Percentiles rank a stretch among this genome's conserved stretches.
Conservation (phyloP, 2,329 filamentous ascomycete species). For the Colletotrichum filicis region DNA sequence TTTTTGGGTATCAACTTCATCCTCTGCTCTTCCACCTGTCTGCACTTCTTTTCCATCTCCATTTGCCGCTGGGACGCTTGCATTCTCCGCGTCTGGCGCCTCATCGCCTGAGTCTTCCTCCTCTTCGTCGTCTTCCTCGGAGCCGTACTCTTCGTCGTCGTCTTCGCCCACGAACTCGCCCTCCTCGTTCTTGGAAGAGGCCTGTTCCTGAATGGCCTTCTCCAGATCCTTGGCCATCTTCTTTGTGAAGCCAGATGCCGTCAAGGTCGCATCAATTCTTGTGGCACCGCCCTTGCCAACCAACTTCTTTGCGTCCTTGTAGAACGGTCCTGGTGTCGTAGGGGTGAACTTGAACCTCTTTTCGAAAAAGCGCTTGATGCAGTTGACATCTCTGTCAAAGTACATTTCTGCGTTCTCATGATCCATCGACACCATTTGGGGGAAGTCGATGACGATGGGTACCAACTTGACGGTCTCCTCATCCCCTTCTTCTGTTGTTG, state of each 20-base stretch:
- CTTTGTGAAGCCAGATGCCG: slow-evolving; percentile 94
- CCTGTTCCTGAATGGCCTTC: slow-evolving; percentile 85
- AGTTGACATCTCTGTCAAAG: slow-evolving; percentile 95
- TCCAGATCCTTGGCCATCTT: slow-evolving; percentile 97
- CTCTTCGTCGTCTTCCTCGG: slow-evolving; percentile 39
- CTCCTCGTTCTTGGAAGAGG: slow-evolving; percentile 55
- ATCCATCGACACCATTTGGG: slow-evolving; percentile 96
- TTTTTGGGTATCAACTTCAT: slow-evolving; percentile 36
- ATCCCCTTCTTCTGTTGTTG: slow-evolving; percentile 51
- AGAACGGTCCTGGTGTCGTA: slow-evolving; percentile 85
- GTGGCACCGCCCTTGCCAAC: slow-evolving; percentile 72
- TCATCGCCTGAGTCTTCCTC: slow-evolving; percentile 40
- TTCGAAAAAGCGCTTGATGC: slow-evolving; percentile 94
- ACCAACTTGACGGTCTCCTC: slow-evolving; percentile 65
- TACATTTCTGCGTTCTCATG: slow-evolving; percentile 96
- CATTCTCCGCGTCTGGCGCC: slow-evolving; percentile 41
- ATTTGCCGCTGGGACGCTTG: slow-evolving; percentile 30
- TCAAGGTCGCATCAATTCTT: slow-evolving; percentile 86
- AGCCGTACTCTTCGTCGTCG: slow-evolving; percentile 44
- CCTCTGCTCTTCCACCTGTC: slow-evolving; percentile 38
- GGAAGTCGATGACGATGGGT: slow-evolving; percentile 95
- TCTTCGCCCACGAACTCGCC: slow-evolving; percentile 49
- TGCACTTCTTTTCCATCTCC: slow-evolving; percentile 35
- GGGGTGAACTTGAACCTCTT: slow-evolving; percentile 88
- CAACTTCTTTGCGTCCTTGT: slow-evolving; percentile 82